A percentile compares a stretch with the other conserved stretches of the same genome.
Evolutionary conservation across 1,284 basidiomycete genomes (phyloP).

Genomic region (Heliocybe sulcata): DNA sequence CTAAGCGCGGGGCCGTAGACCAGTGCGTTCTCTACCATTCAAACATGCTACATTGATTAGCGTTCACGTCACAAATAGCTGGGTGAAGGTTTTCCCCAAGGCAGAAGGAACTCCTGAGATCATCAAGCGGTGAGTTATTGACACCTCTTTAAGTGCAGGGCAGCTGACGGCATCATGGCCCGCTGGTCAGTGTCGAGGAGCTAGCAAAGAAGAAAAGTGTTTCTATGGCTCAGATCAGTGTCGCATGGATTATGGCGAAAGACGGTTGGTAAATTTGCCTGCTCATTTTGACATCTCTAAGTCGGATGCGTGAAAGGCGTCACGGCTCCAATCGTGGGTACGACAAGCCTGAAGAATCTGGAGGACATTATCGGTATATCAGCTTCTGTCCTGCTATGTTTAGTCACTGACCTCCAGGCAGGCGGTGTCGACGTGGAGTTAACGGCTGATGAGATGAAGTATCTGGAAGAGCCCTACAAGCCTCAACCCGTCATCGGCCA

Average conservation of each 20-base stretch:
- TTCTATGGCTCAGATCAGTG: slow-evolving; percentile 48
- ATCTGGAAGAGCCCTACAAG: slow-evolving; percentile 39
- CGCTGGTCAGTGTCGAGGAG: slow-evolving; percentile 35
- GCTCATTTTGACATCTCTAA: too few species aligned
- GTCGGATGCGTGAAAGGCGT: slow-evolving; percentile 19
- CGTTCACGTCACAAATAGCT: too few species aligned
- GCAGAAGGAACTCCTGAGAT: too few species aligned
- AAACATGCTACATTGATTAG: too few species aligned
- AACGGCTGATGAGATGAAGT: slow-evolving; percentile 43
- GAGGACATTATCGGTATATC: slow-evolving; percentile 37
- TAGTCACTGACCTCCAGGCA: slow-evolving; percentile 12
- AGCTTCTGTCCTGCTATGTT: too few species aligned
- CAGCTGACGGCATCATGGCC: too few species aligned
- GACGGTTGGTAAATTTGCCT: slow-evolving; percentile 19
- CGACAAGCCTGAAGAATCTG: slow-evolving; percentile 40
- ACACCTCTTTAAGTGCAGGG: too few species aligned
- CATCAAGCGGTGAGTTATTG: too few species aligned
- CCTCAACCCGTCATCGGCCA: slow-evolving; percentile 20
- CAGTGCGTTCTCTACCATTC: neutral
- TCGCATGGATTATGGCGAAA: slow-evolving; percentile 43
- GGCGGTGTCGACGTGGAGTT: slow-evolving; percentile 34
- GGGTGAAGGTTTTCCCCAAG: too few species aligned
- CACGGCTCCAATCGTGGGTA: slow-evolving; percentile 48
- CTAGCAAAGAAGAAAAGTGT: slow-evolving; percentile 42
- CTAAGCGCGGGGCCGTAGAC: slow-evolving; percentile 19